These are phyloP conservation scores for Metschnikowia kofuensis DNA, from an alignment of 805 yeast genomes.

Conservation along the genomic window DNA sequence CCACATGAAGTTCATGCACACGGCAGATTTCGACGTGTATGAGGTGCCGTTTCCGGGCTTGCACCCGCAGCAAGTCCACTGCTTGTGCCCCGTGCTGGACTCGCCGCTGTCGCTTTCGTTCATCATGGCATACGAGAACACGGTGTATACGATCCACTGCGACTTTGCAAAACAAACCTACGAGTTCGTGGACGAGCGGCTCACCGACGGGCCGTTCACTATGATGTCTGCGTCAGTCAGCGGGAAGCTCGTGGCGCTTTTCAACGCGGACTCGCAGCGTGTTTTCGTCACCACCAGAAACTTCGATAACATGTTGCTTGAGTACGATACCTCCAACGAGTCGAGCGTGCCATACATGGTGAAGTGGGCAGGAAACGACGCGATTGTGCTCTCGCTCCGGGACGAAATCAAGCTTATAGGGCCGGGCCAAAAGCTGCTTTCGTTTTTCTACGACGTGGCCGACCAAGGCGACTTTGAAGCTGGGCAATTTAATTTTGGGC, in stretches of 20 bases:
- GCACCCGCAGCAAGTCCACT: slow-evolving; percentile 21
- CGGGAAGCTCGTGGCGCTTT: slow-evolving; percentile 51
- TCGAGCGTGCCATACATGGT: slow-evolving; percentile 43
- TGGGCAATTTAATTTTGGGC: not conserved
- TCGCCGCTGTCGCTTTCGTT: slow-evolving; percentile 18
- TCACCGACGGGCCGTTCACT: slow-evolving; percentile 50
- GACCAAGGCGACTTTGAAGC: slow-evolving; percentile 19
- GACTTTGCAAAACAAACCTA: slow-evolving; percentile 21
- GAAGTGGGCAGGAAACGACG: slow-evolving; percentile 86
- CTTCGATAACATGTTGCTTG: slow-evolving; percentile 43
- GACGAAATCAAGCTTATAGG: slow-evolving; percentile 72
- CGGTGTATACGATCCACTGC: slow-evolving; percentile 26
- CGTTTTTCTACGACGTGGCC: slow-evolving; percentile 47
- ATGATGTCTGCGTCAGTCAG: slow-evolving; percentile 49
- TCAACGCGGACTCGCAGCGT: slow-evolving; percentile 34
- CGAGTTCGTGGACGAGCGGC: slow-evolving; percentile 33
- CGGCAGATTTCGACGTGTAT: slow-evolving; percentile 39
- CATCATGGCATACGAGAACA: slow-evolving; percentile 25
- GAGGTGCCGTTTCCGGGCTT: slow-evolving; percentile 31
- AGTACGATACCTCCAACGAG: slow-evolving; percentile 42
- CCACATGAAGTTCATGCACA: slow-evolving; percentile 32
- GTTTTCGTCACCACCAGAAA: slow-evolving; percentile 50
- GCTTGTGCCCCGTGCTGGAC: slow-evolving; percentile 16
- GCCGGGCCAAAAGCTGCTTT: slow-evolving; percentile 58
- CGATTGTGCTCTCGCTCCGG: slow-evolving; percentile 58